These are phyloP conservation scores for Saccharomyces kudriavzevii DNA, from an alignment of 805 yeast genomes.

Conservation along the genomic window DNA sequence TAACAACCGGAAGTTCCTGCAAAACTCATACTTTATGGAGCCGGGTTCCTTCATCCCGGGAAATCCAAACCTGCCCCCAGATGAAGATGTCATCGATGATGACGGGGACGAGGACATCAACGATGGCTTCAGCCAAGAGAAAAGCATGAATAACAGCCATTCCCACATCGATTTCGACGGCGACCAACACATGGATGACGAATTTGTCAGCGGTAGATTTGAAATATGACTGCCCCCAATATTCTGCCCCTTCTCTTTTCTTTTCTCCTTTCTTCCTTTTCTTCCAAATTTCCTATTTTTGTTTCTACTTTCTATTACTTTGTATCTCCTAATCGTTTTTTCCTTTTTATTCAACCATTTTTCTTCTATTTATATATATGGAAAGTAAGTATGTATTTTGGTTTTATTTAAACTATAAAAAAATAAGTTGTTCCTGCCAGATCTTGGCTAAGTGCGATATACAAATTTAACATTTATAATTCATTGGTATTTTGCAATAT, in stretches of 20 bases:
- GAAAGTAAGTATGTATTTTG: background rate
- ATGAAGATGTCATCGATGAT: conserved; percentile 76
- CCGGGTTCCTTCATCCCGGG: conserved; percentile 74
- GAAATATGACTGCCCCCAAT: conserved; percentile 46
- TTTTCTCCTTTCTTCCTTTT: background rate
- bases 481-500: background rate
- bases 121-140: conserved; percentile 20
- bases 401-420: background rate
- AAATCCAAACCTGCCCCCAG: conserved; percentile 71
- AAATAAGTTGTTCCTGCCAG: background rate
- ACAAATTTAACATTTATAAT: too few species aligned
- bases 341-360: background rate
- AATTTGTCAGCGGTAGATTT: conserved; percentile 82
- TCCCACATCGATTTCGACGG: conserved; percentile 33
- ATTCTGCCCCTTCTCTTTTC: background rate
- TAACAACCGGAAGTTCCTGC: conserved; percentile 29
- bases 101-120: conserved; percentile 40
- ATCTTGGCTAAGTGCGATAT: background rate
- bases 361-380: background rate
- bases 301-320: background rate
- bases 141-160: conserved; percentile 8
- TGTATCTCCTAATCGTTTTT: background rate
- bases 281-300: background rate
- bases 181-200: conserved; percentile 64
- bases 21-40: conserved; percentile 36